Conservation (phyloP, 73 alveolate species). For the Symbiodinium pilosum region DNA sequence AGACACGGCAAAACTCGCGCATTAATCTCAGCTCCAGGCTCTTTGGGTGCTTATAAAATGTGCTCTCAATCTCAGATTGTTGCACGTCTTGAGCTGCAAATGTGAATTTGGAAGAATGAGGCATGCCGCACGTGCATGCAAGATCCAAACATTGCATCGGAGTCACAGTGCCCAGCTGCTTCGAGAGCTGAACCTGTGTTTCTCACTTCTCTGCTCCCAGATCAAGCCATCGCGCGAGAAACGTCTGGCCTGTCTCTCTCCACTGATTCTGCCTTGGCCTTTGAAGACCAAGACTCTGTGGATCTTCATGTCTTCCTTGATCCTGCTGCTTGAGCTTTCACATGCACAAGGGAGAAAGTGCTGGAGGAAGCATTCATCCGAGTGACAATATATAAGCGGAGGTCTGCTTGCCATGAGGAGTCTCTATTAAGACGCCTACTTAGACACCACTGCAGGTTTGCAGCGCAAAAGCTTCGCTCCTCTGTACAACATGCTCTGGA, state of each 20-base stretch:
- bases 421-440: too few relatives aligned
- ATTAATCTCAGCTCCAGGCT: slow-evolving; percentile 13
- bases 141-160: background rate
- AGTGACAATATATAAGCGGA: too few relatives aligned
- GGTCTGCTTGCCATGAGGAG: too few relatives aligned
- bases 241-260: slow-evolving; percentile 60
- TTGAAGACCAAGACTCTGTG: slow-evolving; percentile 89
- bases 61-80: slow-evolving; percentile 69
- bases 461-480: too few relatives aligned
- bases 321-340: background rate
- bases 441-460: too few relatives aligned
- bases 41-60: slow-evolving; percentile 90
- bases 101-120: too few relatives aligned
- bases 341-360: background rate
- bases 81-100: background rate
- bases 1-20: background rate
- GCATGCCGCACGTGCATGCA: too few relatives aligned
- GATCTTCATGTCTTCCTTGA: slow-evolving; percentile 76
- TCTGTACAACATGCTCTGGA: slow-evolving; percentile 30
- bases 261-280: slow-evolving; percentile 70
- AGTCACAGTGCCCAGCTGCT: slow-evolving; percentile 79
- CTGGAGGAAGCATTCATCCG: background rate
- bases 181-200: slow-evolving; percentile 62
- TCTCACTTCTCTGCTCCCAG: too few relatives aligned
- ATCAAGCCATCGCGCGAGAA: too few relatives aligned